A percentile compares a stretch with the other conserved stretches of the same genome.
phyloP scores from a whole-genome alignment of 495 filamentous ascomycete species.

The Pseudomonodictys pantanalensis region DNA sequence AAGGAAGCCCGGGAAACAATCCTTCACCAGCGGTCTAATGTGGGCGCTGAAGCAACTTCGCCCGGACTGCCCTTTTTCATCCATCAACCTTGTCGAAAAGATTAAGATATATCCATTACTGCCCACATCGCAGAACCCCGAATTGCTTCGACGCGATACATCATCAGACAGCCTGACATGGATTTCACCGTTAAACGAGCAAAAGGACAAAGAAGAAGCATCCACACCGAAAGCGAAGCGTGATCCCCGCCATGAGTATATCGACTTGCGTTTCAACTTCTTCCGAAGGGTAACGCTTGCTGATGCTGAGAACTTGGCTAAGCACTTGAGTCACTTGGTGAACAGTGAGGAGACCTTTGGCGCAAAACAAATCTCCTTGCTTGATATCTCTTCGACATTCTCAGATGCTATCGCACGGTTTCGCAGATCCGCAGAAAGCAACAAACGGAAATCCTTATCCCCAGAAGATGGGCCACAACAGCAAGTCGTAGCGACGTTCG shows the following conservation, averaged over 20 bases:
- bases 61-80: neutral
- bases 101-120: slow-evolving; percentile 3
- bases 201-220: neutral
- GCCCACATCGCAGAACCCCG: neutral
- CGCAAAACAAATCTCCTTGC: slow-evolving; percentile 4
- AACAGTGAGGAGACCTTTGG: slow-evolving; percentile 3
- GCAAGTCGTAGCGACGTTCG: too few species aligned
- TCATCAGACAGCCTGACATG: neutral
- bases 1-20: neutral
- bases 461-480: too few species aligned
- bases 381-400: neutral
- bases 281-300: neutral
- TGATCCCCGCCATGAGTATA: slow-evolving; percentile 8
- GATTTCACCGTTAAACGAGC: slow-evolving; percentile 1
- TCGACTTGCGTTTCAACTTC: slow-evolving; percentile 18
- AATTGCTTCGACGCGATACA: neutral
- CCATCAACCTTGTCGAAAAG: slow-evolving; percentile 5
- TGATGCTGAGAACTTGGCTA: neutral
- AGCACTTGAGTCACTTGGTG: slow-evolving; percentile 6
- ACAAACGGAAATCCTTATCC: too few species aligned
- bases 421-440: too few species aligned
- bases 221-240: neutral
- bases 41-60: slow-evolving; percentile 5
- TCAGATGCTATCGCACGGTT: neutral
- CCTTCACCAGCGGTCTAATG: slow-evolving; percentile 20